Base-by-base conservation (phyloP, 2,329 filamentous ascomycete species). In the Cladophialophora immunda region DNA sequence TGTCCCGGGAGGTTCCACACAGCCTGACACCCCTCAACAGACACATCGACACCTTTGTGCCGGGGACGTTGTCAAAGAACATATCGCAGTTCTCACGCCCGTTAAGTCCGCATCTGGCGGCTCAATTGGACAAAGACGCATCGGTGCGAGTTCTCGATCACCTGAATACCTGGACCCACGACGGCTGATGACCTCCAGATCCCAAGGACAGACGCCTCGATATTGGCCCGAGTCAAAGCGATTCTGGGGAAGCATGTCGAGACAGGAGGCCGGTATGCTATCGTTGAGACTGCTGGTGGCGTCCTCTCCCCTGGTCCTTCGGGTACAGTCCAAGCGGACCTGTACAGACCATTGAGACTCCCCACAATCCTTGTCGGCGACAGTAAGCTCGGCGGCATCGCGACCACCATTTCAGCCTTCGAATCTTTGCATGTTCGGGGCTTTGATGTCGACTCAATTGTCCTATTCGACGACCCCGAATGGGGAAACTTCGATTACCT, bases 241-340 rank as follows among this genome's bases (percentile, higher is more conserved):
- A 78, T 81, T 5, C 75, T 84, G 22, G 75, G 77, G 22, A 72
- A 73, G 22, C 71, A 73, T 38, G 66, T 61, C n/a, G 57, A 56
- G 41, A 71, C 75, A 81, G 30, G 71, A 64, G 62, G 74, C 66
- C 55, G 75, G 73, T 58, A 71, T 81, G 54, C 91, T 0, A 84
- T 96, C 55, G 82, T 95, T 54, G 92, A 96, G 76, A 95, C 92
- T 1, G 92, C 92, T 1, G 92, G 92, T 0, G 92, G 92, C 0
- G 90, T 94, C 0, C 88, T 94, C 68, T 94, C 92, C 0, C 92
- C 92, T 0, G 87, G 87, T 0, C 92, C 92, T 0, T 92, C 90
- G 38, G 91, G 92, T 9, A 90, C 84, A 1, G 88, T 90, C 0
- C 92, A 96, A 75, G 92, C 89, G 1, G 92, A 96, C 73, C 79